These are phyloP conservation scores for Cruciata laevipes DNA, from an alignment of 257 asterid species.

Conservation along the genomic window DNA sequence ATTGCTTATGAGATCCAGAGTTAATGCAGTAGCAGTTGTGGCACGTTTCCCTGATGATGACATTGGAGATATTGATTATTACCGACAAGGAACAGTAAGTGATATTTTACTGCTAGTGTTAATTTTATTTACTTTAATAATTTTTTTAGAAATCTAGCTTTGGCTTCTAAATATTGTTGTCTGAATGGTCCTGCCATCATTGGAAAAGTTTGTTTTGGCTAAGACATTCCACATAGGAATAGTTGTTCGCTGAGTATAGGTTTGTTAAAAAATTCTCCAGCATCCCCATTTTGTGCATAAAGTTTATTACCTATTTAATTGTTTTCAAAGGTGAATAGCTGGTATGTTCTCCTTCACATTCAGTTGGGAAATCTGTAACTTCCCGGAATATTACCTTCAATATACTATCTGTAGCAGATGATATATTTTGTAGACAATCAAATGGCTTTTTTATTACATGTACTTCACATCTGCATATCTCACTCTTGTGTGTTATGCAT, in stretches of 20 bases:
- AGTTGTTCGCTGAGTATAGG: background rate
- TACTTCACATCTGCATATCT: too few relatives aligned
- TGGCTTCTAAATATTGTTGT: background rate
- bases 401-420: background rate
- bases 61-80: slow-evolving; percentile 45
- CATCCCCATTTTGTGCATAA: background rate
- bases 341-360: background rate
- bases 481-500: too few relatives aligned
- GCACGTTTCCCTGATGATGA: slow-evolving; percentile 94
- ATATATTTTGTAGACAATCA: background rate
- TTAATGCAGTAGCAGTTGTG: slow-evolving; percentile 76
- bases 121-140: background rate
- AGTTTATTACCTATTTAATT: background rate
- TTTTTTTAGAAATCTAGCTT: background rate
- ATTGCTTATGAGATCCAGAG: slow-evolving; percentile 41
- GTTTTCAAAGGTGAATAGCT: background rate
- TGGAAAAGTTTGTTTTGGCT: background rate
- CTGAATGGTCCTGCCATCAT: background rate
- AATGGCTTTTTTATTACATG: background rate
- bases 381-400: background rate
- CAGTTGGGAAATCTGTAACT: background rate
- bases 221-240: background rate
- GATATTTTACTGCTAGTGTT: background rate
- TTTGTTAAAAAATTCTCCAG: background rate
- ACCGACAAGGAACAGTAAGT: slow-evolving; percentile 69